Percentiles rank a stretch among this genome's conserved stretches.
Evolutionary conservation across 371 early-diverging fungal genomes (phyloP).

Genomic region (Apophysomyces trapeziformis): DNA sequence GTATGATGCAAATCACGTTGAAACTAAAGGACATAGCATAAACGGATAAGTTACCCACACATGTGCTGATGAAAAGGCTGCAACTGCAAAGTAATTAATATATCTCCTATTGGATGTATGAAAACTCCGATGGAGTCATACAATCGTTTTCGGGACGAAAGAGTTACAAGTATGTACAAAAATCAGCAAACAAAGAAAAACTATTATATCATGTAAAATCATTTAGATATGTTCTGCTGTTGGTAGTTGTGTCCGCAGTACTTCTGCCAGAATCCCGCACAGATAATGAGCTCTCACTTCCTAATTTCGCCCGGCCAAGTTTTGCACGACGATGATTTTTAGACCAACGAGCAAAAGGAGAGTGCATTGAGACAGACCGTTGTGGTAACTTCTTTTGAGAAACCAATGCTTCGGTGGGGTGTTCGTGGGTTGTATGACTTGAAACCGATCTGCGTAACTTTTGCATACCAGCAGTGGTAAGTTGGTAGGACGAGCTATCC

Average conservation of each 20-base stretch:
- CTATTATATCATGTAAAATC: slow-evolving; percentile 4
- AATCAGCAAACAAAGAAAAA: too few relatives aligned
- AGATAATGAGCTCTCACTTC: background rate
- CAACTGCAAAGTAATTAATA: too few relatives aligned
- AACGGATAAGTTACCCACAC: too few relatives aligned
- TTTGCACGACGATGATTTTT: background rate
- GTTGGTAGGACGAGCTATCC: slow-evolving; percentile 3
- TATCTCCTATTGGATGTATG: too few relatives aligned
- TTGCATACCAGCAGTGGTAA: slow-evolving; percentile 11
- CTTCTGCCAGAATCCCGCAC: background rate
- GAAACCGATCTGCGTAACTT: slow-evolving; percentile 9
- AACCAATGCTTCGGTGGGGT: background rate
- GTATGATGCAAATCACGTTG: too few relatives aligned
- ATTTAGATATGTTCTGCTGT: slow-evolving; percentile 2
- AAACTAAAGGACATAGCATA: too few relatives aligned
- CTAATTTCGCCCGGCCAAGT: background rate
- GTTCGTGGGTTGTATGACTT: background rate
- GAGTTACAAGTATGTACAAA: too few relatives aligned
- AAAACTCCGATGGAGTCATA: too few relatives aligned
- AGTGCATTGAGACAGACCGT: slow-evolving; percentile 6
- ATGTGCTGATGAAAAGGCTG: too few relatives aligned
- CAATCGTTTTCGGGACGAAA: too few relatives aligned
- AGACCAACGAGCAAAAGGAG: background rate
- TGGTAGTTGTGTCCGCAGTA: background rate
- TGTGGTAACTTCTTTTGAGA: background rate